Percentiles rank a stretch among this genome's conserved stretches.
phyloP scores from a whole-genome alignment of 2,329 filamentous ascomycete species.

The Verticillium nonalfalfae region DNA sequence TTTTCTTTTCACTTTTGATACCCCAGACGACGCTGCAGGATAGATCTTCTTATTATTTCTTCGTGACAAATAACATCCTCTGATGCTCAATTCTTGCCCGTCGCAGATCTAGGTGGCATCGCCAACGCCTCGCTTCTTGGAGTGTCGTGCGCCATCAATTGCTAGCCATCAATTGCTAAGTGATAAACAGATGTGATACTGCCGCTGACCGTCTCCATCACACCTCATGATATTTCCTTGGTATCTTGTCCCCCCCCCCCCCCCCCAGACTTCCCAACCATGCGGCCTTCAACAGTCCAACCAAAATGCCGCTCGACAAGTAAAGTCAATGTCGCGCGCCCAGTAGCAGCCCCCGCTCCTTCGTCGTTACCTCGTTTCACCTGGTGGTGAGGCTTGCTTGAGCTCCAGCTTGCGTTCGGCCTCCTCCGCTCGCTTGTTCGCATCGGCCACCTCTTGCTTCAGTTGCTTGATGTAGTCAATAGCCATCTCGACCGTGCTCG shows the following conservation, averaged over 20 bases:
- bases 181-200: background rate
- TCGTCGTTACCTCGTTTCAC: background rate
- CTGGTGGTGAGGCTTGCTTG: background rate
- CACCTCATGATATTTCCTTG: background rate
- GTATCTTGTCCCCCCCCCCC: background rate
- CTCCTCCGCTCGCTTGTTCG: conserved; percentile 55
- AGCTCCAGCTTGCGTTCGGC: conserved; percentile 54
- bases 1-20: background rate
- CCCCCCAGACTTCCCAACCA: background rate
- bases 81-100: background rate
- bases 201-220: background rate
- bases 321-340: background rate
- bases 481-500: conserved; percentile 93
- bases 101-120: background rate
- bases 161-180: too few relatives aligned
- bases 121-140: background rate
- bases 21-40: background rate
- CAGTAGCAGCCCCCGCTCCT: background rate
- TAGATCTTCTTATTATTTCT: background rate
- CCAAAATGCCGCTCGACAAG: background rate
- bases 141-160: background rate
- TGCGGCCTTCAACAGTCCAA: background rate
- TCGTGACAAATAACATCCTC: background rate
- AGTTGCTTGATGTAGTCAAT: conserved; percentile 91
- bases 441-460: conserved; percentile 64